Conservation (phyloP, 2,329 filamentous ascomycete species). For the Mollisia scopiformis region DNA sequence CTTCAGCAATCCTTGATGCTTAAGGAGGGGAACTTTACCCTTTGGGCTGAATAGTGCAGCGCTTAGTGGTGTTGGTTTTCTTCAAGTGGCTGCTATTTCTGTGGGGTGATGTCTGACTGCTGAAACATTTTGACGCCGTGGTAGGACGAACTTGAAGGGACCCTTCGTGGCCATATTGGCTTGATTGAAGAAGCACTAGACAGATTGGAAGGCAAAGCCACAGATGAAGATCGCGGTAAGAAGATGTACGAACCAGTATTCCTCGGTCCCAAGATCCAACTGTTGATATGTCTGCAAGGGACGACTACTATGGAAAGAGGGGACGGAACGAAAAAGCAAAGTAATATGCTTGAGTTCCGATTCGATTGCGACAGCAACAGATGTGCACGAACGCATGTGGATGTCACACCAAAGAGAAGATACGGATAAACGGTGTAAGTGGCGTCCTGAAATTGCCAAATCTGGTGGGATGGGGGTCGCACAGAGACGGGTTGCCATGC, state of each 20-base stretch:
- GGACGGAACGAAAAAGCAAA: constrained; percentile 16
- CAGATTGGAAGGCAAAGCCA: constrained; percentile 22
- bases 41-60: not conserved
- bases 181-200: constrained; percentile 27
- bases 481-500: not conserved
- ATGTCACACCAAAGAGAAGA: not conserved
- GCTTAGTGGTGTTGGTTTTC: not conserved
- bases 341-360: not conserved
- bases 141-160: constrained; percentile 26
- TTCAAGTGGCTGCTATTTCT: not conserved
- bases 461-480: not conserved
- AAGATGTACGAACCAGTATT: constrained; percentile 18
- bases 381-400: not conserved
- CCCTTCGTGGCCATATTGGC: constrained; percentile 25
- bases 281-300: constrained; percentile 15
- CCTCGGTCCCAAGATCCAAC: not conserved
- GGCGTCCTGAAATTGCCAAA: not conserved
- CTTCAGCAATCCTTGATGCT: not conserved
- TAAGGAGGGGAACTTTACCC: not conserved
- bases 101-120: not conserved
- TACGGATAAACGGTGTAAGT: not conserved
- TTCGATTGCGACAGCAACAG: not conserved
- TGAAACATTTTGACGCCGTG: constrained; percentile 14
- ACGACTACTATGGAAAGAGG: constrained; percentile 24
- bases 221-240: constrained; percentile 23